Percentiles rank a stretch among this genome's conserved stretches.
Conservation (phyloP, 2,329 filamentous ascomycete genomes). For the Colletotrichum noveboracense region DNA sequence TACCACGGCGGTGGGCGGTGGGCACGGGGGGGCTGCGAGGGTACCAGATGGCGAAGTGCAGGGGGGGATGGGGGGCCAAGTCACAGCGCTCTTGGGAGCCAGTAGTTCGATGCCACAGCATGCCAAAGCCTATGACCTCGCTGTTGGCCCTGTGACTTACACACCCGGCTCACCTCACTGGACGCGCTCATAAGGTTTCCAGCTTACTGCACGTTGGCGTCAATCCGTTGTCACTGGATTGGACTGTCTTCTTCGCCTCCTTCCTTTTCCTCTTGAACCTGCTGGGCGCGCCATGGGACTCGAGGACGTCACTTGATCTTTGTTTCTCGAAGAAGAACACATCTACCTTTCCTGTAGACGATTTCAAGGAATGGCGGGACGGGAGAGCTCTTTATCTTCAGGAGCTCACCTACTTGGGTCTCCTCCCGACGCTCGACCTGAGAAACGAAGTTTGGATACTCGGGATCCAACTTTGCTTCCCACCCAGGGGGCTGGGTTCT, state of each 20-base stretch:
- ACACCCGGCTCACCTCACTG: not conserved
- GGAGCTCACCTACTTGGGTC: not conserved
- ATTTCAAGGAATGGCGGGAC: not conserved
- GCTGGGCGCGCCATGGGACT: not conserved
- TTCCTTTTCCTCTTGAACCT: not conserved
- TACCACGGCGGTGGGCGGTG: not conserved
- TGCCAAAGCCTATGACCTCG: not conserved
- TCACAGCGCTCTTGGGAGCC: constrained; percentile 13
- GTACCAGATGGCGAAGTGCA: not conserved
- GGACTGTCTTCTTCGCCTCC: not conserved
- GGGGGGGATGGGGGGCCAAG: not conserved
- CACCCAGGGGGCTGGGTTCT: constrained; percentile 12
- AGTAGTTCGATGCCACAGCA: constrained; percentile 14
- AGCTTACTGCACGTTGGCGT: constrained; percentile 9
- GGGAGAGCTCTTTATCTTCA: not conserved
- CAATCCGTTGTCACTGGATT: not conserved
- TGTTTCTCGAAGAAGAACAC: not conserved
- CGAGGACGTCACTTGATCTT: not conserved
- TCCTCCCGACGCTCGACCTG: not conserved
- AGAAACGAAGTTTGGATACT: not conserved
- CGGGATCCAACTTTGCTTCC: not conserved
- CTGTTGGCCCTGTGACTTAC: constrained; percentile 10
- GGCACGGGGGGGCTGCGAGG: not conserved
- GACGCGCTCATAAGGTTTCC: not conserved
- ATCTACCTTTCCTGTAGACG: not conserved